These are phyloP conservation scores for Escallonia rubra DNA, from an alignment of 129 eudicot species.

Conservation along the genomic window DNA sequence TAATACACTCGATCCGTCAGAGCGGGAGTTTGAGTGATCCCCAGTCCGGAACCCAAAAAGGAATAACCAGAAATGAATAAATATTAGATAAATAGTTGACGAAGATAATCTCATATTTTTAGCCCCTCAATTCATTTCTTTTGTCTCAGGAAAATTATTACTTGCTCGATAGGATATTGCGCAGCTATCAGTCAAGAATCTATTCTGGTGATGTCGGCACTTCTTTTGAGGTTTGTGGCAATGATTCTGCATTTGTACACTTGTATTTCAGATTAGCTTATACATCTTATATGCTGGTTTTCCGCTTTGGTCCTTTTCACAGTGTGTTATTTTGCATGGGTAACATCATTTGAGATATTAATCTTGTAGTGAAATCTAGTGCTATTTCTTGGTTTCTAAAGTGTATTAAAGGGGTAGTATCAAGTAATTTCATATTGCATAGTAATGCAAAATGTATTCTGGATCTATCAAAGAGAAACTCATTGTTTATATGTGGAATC, in stretches of 20 bases:
- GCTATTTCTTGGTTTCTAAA: neutral
- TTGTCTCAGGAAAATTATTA: constrained; percentile 74
- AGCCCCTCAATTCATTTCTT: neutral
- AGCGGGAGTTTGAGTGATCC: too few relatives aligned
- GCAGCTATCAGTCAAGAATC: constrained; percentile 81
- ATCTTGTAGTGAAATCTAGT: too few relatives aligned
- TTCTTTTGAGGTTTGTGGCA: constrained; percentile 54
- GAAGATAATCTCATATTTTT: neutral
- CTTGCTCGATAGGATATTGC: constrained; percentile 81
- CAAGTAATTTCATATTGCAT: neutral
- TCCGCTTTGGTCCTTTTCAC: too few relatives aligned
- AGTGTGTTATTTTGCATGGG: too few relatives aligned
- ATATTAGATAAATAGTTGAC: too few relatives aligned
- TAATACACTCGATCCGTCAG: too few relatives aligned
- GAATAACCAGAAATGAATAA: too few relatives aligned
- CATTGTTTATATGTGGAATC: neutral
- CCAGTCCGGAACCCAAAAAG: too few relatives aligned
- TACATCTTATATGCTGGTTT: too few relatives aligned
- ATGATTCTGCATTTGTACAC: neutral
- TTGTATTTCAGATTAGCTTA: too few relatives aligned
- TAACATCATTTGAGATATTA: too few relatives aligned
- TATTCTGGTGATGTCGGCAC: constrained; percentile 84
- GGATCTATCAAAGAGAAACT: neutral
- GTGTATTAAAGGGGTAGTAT: neutral
- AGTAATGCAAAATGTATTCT: neutral